Evolutionary conservation across 2,329 filamentous ascomycete species (phyloP).

Genomic region (Fusarium coffeatum): DNA sequence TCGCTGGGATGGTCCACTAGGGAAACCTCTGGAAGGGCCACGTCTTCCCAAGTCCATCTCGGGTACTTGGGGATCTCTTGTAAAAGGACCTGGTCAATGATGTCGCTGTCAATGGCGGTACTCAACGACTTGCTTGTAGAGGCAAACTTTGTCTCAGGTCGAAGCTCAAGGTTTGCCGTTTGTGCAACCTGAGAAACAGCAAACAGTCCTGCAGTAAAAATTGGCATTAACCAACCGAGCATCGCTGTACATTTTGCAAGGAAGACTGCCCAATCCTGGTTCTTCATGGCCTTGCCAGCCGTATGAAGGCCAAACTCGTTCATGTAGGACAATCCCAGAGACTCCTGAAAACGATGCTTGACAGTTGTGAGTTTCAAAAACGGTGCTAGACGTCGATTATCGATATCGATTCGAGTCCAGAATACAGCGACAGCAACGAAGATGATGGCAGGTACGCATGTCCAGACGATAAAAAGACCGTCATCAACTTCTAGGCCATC

Average conservation of each 20-base stretch:
- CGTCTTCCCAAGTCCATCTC: slow-evolving; percentile 44
- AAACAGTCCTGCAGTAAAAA: slow-evolving; percentile 47
- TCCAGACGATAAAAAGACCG: slow-evolving; percentile 42
- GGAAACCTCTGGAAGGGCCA: slow-evolving; percentile 41
- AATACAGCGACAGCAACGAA: slow-evolving; percentile 38
- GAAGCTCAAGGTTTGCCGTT: slow-evolving; percentile 38
- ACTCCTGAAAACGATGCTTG: slow-evolving; percentile 41
- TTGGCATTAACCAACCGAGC: slow-evolving; percentile 47
- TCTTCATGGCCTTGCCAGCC: slow-evolving; percentile 39
- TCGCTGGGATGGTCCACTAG: slow-evolving; percentile 28
- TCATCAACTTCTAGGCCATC: slow-evolving; percentile 38
- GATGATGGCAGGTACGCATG: slow-evolving; percentile 43
- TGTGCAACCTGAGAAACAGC: slow-evolving; percentile 37
- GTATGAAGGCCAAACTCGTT: slow-evolving; percentile 47
- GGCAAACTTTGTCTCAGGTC: slow-evolving; percentile 36
- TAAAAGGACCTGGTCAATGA: slow-evolving; percentile 38
- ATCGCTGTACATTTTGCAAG: slow-evolving; percentile 43
- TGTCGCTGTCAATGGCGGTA: slow-evolving; percentile 22
- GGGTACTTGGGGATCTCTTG: slow-evolving; percentile 41
- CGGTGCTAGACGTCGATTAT: slow-evolving; percentile 44
- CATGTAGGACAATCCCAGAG: slow-evolving; percentile 45
- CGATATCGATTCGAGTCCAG: slow-evolving; percentile 44
- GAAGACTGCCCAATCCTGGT: slow-evolving; percentile 47
- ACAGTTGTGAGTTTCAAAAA: slow-evolving; percentile 41
- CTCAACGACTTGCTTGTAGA: slow-evolving; percentile 36